Evolutionary conservation across 2,329 filamentous ascomycete genomes (phyloP), one percentile per base, ranked within the genome.

Genomic region (Diaporthe ampelina): DNA sequence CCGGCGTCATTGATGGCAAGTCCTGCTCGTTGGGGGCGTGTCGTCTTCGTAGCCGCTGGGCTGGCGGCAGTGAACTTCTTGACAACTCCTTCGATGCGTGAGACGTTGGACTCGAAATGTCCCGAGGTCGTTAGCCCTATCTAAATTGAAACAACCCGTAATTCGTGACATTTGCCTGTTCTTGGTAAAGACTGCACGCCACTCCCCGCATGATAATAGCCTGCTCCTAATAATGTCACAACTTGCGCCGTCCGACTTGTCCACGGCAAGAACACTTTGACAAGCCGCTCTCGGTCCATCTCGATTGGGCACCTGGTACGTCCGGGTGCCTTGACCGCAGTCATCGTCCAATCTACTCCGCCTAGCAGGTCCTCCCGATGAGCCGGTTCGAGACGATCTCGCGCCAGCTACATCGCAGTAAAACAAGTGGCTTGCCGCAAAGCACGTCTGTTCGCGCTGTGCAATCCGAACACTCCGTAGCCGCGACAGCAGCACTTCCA

Each of bases 391-490:
- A 26, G 63, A 50, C n/a, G 63, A 68, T 68, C 63, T 68, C 37
- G 63, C 48, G 63, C 63, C 63, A 40, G 17, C 32, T 40, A 68
- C 63, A 13, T 54, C 63, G 63, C 63, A 54, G 63, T 68, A 68
- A 68, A 68, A 68, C 63, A 68, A 68, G 63, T 68, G 63, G 63
- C 63, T 54, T 68, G 63, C 63, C 48, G 63, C 63, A 68, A 68
- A 68, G 63, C n/a, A 37, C 15, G 63, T 68, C 63, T 54, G 63
- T 68, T 68, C 63, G 48, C 63, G 13, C 13, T 26, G n/a, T 54
- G 48, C 63, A 54, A 40, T 68, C 32, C 63, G 48, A 68, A 68
- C 63, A 29, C 48, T 35, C 48, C 29, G 48, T 10, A 40, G 7
- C 58, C 21, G 21, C 13, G 43, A 52, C 45, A 67, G 45, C 63